Evolutionary conservation across 1,284 basidiomycete genomes (phyloP), one percentile per base, ranked within the genome.

Genomic region (Schizophyllum commune): DNA sequence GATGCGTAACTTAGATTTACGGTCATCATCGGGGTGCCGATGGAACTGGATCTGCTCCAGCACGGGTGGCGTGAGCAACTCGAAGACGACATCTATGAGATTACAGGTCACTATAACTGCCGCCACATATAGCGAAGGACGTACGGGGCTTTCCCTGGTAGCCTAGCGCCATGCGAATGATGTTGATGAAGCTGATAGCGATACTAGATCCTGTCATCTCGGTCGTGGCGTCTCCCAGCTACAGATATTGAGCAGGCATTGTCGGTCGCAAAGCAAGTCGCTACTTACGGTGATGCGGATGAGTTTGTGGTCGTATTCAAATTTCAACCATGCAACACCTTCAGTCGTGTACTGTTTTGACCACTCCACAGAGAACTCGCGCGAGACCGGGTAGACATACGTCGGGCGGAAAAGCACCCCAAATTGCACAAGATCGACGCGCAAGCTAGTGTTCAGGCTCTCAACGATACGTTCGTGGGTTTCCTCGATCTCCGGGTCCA

Each of bases 301-400:
- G 22, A 82, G 68, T 71, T 86, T 88, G 65, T 86, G 81, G 32
- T 83, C 81, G 65, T 88, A 89, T 58, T 88, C 79, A 59, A 89
- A 83, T 60, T 74, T 72, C 20, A 90, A 70, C 71, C 80, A 77
- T 0, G 79, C 86, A 60, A 78, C 76, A 47, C 80, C 78, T 60
- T 75, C 70, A 19, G 72, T 60, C 8, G 68, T 66, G 65, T 79
- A 77, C 63, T 81, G 70, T 56, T 73, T 68, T 57, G 80, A 75
- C 81, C 82, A 89, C 73, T 91, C 89, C 6, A 82, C 74, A 0
- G 86, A 89, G 68, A 86, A 91, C 5, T 78, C 74, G 5, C 86
- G 79, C 17, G 63, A 63, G 13, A 57, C 62, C 66, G 19, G 67
- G 61, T 34, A 67, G 62, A 63, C 71, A 66, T 70, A 76, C 64